phyloP scores from a whole-genome alignment of 176 grass and related monocot species.

The Phoenix roebelenii region DNA sequence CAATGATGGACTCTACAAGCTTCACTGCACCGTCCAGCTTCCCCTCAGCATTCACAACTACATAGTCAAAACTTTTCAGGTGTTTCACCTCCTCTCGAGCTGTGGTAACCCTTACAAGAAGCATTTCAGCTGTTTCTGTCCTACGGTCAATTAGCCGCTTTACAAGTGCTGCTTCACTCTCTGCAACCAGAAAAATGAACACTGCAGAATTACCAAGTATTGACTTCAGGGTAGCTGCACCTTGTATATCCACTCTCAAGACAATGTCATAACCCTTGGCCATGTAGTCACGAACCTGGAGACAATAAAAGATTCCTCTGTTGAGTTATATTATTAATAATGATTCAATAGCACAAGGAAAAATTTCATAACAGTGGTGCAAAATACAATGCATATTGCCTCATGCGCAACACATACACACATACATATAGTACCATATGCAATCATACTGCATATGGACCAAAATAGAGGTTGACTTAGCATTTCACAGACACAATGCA shows the following conservation, averaged over 20 bases:
- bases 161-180: constrained; percentile 80
- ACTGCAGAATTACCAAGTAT: constrained; percentile 79
- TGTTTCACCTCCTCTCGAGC: constrained; percentile 75
- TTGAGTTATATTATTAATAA: no score
- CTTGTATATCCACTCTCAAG: constrained; percentile 95
- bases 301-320: neutral
- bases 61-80: constrained; percentile 65
- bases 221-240: constrained; percentile 65
- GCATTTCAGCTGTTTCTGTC: constrained; percentile 93
- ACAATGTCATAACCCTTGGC: constrained; percentile 81
- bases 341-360: neutral
- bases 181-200: constrained; percentile 91
- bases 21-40: constrained; percentile 75
- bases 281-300: constrained; percentile 92
- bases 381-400: no score
- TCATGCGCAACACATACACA: no score
- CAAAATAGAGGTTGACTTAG: no score
- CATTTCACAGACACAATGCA: no score
- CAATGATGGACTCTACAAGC: constrained; percentile 77
- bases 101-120: constrained; percentile 83
- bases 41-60: constrained; percentile 83
- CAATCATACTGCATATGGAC: no score
- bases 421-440: no score
- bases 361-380: neutral
- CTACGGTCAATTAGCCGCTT: constrained; percentile 78